Conservation (phyloP, 2,329 filamentous ascomycete genomes). For the Alternaria incomplexa region DNA sequence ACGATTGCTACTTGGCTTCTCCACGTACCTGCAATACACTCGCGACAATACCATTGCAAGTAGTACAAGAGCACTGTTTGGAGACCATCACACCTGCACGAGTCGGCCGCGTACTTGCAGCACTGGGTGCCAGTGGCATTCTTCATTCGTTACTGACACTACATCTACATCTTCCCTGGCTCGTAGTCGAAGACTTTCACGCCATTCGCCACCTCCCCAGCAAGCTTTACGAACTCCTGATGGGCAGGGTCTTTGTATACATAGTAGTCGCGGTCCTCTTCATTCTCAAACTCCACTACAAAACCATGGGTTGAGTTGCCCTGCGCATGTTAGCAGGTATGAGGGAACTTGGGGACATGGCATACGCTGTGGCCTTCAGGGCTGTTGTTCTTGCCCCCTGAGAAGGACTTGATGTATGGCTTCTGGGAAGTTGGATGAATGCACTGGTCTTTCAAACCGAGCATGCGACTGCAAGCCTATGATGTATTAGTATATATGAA, state of each 20-base stretch:
- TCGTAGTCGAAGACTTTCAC: constrained; percentile 67
- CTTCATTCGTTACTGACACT: background rate
- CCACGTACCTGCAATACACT: background rate
- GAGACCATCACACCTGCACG: background rate
- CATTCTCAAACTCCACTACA: constrained; percentile 68
- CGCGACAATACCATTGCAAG: background rate
- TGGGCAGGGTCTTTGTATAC: constrained; percentile 69
- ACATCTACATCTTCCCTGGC: constrained; percentile 56
- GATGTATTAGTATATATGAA: constrained; percentile 2
- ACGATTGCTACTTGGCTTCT: background rate
- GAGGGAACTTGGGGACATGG: background rate
- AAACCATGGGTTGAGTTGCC: constrained; percentile 72
- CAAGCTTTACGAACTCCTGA: constrained; percentile 62
- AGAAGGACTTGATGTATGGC: constrained; percentile 65
- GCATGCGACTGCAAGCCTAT: constrained; percentile 64
- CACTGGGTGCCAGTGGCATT: background rate
- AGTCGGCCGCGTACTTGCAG: background rate
- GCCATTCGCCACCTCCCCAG: constrained; percentile 58
- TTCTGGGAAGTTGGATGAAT: constrained; percentile 63
- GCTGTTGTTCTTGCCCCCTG: constrained; percentile 68
- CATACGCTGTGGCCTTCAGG: constrained; percentile 61
- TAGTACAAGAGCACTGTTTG: too few relatives aligned
- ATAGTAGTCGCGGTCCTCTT: constrained; percentile 72
- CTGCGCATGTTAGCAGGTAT: constrained; percentile 35
- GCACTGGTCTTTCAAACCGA: constrained; percentile 64